These are phyloP conservation scores for Cinnamomum chago DNA, from an alignment of 164 flowering plant genomes.

Conservation along the genomic window DNA sequence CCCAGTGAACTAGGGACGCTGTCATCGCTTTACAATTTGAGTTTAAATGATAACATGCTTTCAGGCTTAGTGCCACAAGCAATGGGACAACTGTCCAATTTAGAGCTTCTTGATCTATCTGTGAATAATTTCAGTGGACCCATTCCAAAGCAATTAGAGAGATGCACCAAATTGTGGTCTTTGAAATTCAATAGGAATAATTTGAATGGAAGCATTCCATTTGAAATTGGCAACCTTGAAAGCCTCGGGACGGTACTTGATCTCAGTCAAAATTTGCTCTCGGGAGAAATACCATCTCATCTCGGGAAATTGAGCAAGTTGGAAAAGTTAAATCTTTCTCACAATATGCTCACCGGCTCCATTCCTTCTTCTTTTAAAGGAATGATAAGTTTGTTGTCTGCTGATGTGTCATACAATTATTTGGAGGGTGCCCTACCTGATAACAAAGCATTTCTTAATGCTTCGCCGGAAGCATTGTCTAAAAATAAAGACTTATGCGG, in stretches of 20 bases:
- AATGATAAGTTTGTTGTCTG: not conserved
- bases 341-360: slow-evolving; percentile 6
- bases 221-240: not conserved
- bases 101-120: not conserved
- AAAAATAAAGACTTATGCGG: too few relatives aligned
- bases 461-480: too few relatives aligned
- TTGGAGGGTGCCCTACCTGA: too few relatives aligned
- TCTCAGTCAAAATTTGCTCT: slow-evolving; percentile 2
- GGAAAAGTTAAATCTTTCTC: slow-evolving; percentile 7
- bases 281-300: not conserved
- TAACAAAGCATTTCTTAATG: too few relatives aligned
- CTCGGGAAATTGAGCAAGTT: not conserved
- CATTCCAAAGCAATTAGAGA: not conserved
- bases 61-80: slow-evolving; percentile 5
- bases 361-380: slow-evolving; percentile 1
- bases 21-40: not conserved
- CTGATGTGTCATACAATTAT: too few relatives aligned
- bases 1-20: not conserved
- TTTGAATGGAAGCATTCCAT: slow-evolving; percentile 3
- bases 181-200: not conserved
- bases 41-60: not conserved
- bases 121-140: not conserved
- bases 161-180: not conserved
- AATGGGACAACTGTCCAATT: not conserved
- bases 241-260: not conserved